Percentiles rank a stretch among this genome's conserved stretches.
phyloP scores from a whole-genome alignment of 1,284 basidiomycete species.

The Naganishia liquefaciens region DNA sequence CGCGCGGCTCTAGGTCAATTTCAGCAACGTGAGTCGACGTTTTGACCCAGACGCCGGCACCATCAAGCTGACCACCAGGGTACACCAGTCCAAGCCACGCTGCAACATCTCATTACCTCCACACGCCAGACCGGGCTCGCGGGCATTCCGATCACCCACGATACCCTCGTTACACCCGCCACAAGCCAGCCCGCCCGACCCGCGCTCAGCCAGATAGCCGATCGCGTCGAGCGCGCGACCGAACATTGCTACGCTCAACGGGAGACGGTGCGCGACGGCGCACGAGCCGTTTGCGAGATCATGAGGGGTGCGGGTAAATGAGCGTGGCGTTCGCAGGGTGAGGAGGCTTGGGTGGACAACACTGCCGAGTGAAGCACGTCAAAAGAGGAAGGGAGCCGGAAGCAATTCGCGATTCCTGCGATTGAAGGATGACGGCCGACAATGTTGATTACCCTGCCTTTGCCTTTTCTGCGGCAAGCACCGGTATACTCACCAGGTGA shows the following conservation, averaged over 20 bases:
- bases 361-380: too few species aligned
- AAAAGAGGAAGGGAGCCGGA: too few species aligned
- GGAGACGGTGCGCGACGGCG: conserved; percentile 16
- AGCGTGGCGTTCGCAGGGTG: neutral
- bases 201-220: conserved; percentile 7
- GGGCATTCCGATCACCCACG: conserved; percentile 12
- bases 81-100: conserved; percentile 18
- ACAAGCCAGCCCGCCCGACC: conserved; percentile 9
- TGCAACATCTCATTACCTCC: conserved; percentile 8
- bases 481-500: too few species aligned
- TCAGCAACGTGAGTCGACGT: conserved; percentile 17
- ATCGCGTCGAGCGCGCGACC: conserved; percentile 16
- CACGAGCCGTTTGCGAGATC: conserved; percentile 18
- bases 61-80: neutral
- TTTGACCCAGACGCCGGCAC: too few species aligned
- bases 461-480: too few species aligned
- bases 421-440: too few species aligned
- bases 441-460: too few species aligned
- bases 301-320: conserved; percentile 12
- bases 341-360: too few species aligned
- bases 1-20: conserved; percentile 3
- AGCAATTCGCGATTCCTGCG: too few species aligned
- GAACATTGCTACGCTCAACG: conserved; percentile 19
- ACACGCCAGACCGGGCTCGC: conserved; percentile 14
- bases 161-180: neutral